Evolutionary conservation across 352 stramenopile genomes (phyloP).

Genomic region (Aphanomyces cochlioides): DNA sequence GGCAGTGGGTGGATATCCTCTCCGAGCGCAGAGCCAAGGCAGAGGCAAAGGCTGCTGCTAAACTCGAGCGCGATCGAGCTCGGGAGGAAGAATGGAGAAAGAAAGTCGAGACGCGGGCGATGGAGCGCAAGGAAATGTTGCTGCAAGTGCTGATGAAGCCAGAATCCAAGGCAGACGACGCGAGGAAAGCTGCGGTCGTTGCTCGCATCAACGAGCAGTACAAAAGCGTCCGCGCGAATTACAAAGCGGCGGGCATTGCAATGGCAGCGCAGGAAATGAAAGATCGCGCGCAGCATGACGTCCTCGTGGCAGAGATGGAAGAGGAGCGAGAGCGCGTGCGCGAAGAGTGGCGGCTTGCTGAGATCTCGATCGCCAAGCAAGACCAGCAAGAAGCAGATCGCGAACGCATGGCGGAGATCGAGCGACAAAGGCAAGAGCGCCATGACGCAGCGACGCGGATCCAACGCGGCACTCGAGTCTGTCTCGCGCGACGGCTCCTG

Average conservation of each 20-base stretch:
- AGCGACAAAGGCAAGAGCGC: slow-evolving; percentile 45
- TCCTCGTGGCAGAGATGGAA: slow-evolving; percentile 48
- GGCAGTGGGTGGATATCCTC: slow-evolving; percentile 61
- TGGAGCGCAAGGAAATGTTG: slow-evolving; percentile 38
- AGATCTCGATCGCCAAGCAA: slow-evolving; percentile 41
- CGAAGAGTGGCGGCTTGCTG: background rate
- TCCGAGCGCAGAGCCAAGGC: slow-evolving; percentile 37
- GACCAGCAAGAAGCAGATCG: slow-evolving; percentile 17
- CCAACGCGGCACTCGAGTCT: slow-evolving; percentile 59
- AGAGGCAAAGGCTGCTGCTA: slow-evolving; percentile 43
- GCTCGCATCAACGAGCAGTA: slow-evolving; percentile 1
- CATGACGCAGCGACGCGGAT: slow-evolving; percentile 31
- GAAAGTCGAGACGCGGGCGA: slow-evolving; percentile 37
- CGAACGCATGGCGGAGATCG: slow-evolving; percentile 32
- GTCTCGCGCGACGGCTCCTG: slow-evolving; percentile 47
- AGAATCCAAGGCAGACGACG: slow-evolving; percentile 18
- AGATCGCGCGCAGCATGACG: slow-evolving; percentile 55
- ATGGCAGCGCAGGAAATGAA: slow-evolving; percentile 45
- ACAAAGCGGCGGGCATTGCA: slow-evolving; percentile 45
- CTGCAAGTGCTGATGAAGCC: slow-evolving; percentile 48
- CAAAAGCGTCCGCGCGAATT: slow-evolving; percentile 42
- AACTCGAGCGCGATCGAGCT: slow-evolving; percentile 38
- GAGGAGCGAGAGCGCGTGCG: slow-evolving; percentile 42
- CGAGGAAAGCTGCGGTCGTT: background rate
- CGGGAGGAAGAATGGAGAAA: slow-evolving; percentile 48